phyloP scores from a whole-genome alignment of 2,329 filamentous ascomycete genomes.

The Emericellopsis cladophorae region DNA sequence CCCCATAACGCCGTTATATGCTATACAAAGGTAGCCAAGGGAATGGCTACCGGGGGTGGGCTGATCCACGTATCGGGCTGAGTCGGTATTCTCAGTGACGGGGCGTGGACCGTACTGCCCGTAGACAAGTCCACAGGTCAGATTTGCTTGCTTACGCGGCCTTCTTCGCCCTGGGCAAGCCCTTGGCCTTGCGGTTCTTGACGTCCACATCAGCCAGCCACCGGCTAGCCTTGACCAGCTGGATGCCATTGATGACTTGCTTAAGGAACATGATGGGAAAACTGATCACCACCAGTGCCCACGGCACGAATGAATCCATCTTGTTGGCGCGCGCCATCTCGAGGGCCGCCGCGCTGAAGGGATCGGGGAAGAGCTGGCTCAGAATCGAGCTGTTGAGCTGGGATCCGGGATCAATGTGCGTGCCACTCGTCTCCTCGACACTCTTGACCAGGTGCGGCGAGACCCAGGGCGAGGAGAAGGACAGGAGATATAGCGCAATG shows the following conservation, averaged over 20 bases:
- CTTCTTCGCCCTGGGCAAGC: conserved; percentile 34
- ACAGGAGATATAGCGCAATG: conserved; percentile 93
- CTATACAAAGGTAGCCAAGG: background rate
- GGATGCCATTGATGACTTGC: conserved; percentile 87
- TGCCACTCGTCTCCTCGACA: conserved; percentile 38
- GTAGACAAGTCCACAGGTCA: no score
- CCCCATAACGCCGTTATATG: background rate
- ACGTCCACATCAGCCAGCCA: conserved; percentile 91
- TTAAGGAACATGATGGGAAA: conserved; percentile 83
- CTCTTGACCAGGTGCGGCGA: conserved; percentile 69
- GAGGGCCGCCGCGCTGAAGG: conserved; percentile 83
- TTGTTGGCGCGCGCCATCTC: conserved; percentile 93
- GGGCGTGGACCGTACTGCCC: no score
- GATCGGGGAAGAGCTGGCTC: conserved; percentile 69
- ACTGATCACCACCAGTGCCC: conserved; percentile 68
- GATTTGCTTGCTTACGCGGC: conserved; percentile 1
- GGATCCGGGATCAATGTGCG: conserved; percentile 48
- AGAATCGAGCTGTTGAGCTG: conserved; percentile 59
- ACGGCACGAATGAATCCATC: conserved; percentile 55
- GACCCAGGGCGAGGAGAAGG: conserved; percentile 83
- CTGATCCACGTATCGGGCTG: no score
- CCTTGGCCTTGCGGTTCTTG: conserved; percentile 41
- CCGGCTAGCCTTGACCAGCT: conserved; percentile 83
- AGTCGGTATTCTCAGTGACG: no score
- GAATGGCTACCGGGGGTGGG: no score